Base-by-base conservation (phyloP, 2,329 filamentous ascomycete species). In the Curvularia hawaiiensis region DNA sequence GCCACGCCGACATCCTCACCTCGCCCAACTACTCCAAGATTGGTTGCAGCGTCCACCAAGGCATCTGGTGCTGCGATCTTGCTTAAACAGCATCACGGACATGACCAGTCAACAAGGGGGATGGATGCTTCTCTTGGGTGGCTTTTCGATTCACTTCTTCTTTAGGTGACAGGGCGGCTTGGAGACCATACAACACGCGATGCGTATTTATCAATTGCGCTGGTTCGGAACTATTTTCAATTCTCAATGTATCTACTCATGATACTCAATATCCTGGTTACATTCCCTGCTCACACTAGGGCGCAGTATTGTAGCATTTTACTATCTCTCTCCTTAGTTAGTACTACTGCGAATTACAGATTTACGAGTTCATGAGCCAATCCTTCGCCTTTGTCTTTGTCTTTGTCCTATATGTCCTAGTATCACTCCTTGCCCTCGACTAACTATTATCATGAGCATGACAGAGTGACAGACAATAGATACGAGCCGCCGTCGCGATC, bases 11-110 rank as follows among this genome's bases (percentile, higher is more conserved):
- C 40, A 73, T 74, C 58, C 67, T 74, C 56, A 67, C 61, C 16
- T 60, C 58, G 28, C 26, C 26, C 53, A 50, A 54, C 43, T 73
- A 73, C 67, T 60, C 53, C 54, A 67, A 73, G 67, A 73, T 73
- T 52, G 71, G 70, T 38, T 74, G 71, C 56, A 61, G 57, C 35
- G 43, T 56, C 30, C 4, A 43, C 58, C 47, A 55, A 38, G 66
- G 63, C 60, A 71, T 73, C 60, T 74, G 71, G 71, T 62, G 59
- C 63, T 74, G 71, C 63, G 71, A 74, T 64, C 50, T 73, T 28
- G 69, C 68, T 41, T 73, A 72, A 60, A 56, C 56, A 52, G 30
- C 43, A 24, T 43, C 22, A 44, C 9, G 28, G 24, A 18, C 3
- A 35, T 45, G 4, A 57, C 31, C 50, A 45, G 45, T 26, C 41